Evolutionary conservation across 768 basidiomycete species (phyloP), one percentile per base, ranked within the genome.

Genomic region (Dictyophora rubrovolvata): DNA sequence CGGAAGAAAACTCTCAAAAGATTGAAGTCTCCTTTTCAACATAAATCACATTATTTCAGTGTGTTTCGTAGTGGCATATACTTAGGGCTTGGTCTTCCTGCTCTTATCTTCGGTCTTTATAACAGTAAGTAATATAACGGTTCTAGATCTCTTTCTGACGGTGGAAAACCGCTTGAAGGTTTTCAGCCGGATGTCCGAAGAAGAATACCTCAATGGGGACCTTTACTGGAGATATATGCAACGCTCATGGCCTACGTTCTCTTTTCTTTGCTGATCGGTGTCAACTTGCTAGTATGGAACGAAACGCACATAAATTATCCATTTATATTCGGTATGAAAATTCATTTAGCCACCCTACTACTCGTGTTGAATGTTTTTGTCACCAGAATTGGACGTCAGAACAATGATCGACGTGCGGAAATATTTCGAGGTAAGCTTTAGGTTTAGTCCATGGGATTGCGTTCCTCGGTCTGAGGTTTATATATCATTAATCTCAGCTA

Each of bases 201-300:
- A 16, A 70, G 65, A 0, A 79, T 94, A 16, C 84, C 83, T 1
- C 82, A 79, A 10, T 92, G 87, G 86, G 78, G 79, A 55, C 83
- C 79, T 1, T 71, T 98, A 10, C 72, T 98, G 47, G 85, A 83
- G 63, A 73, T 94, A 18, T 99, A 96, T 67, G 85, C 80, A 0
- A 76, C 85, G 5, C 70, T 95, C 22, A 70, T 83, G 48, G 69
- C 96, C 3, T 93, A 93, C 0, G 75, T 85, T 6, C 62, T 95
- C 2, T 87, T 96, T 66, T 75, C 83, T 1, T 61, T 91, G 34
- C 72, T 96, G 0, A 80, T 98, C 56, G 88, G 90, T 22, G 59
- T 88, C n/a, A 97, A 99, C 68, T 63, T 98, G 5, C 64, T 85
- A 20, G 86, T 85, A 0, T 99, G 89, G 87, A 76, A 81, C 0